A percentile compares a stretch with the other conserved stretches of the same genome.
Conservation (phyloP, 2,329 filamentous ascomycete species). For the Ceratocystis lukuohia region DNA sequence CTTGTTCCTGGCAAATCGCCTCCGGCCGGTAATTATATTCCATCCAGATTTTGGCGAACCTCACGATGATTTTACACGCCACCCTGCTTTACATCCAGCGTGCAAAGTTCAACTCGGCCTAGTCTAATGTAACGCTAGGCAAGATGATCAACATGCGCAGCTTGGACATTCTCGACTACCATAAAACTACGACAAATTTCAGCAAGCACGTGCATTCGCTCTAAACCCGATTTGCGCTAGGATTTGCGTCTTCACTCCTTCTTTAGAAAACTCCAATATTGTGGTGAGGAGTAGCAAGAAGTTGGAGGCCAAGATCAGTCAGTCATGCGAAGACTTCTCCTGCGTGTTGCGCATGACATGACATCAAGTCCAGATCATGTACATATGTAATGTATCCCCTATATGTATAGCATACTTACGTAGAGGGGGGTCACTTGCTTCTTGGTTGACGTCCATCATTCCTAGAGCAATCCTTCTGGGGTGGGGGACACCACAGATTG, state of each 20-base stretch:
- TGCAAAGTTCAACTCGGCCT: not conserved
- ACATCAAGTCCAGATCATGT: not conserved
- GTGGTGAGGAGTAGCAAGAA: not conserved
- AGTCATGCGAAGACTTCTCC: not conserved
- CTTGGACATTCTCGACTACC: not conserved
- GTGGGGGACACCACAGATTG: not conserved
- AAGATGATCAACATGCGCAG: not conserved
- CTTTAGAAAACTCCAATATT: not conserved
- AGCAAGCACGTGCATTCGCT: not conserved
- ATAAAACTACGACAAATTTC: not conserved
- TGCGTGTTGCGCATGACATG: not conserved
- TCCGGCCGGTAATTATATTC: not conserved
- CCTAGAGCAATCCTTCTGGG: constrained; percentile 1
- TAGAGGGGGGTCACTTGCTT: not conserved
- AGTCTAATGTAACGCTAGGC: not conserved
- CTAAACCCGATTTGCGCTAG: not conserved
- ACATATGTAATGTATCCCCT: not conserved
- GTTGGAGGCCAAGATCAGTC: not conserved
- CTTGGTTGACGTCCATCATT: not conserved
- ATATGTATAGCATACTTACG: not conserved
- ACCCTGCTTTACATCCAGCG: not conserved
- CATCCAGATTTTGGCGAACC: not conserved
- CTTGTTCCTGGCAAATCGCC: not conserved
- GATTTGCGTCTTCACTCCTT: not conserved
- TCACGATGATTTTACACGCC: not conserved